Percentiles rank a stretch among this genome's conserved stretches.
Conservation (phyloP, 495 filamentous ascomycete species). For the Aspergillus avenaceus region DNA sequence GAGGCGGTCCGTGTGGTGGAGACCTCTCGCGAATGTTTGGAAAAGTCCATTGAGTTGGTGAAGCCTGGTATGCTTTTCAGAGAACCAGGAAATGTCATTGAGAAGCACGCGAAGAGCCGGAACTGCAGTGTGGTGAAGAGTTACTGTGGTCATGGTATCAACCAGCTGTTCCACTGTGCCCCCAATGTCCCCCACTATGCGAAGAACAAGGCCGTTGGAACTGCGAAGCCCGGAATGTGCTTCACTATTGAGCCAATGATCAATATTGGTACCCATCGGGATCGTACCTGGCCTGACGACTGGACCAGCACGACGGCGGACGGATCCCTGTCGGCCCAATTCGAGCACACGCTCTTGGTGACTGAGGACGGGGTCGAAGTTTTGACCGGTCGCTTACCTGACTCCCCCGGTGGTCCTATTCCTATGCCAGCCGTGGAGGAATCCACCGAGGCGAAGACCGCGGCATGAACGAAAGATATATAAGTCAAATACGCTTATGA, state of each 20-base stretch:
- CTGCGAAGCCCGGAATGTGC: conserved; percentile 84
- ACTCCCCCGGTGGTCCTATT: conserved; percentile 82
- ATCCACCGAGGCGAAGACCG: not conserved
- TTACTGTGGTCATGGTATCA: conserved; percentile 90
- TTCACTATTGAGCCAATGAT: conserved; percentile 96
- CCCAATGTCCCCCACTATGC: conserved; percentile 86
- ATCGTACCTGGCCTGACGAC: conserved; percentile 86
- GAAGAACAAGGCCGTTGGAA: conserved; percentile 86
- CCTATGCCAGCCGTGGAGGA: conserved; percentile 50
- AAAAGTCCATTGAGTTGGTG: conserved; percentile 78
- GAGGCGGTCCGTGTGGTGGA: conserved; percentile 85
- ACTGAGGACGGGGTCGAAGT: conserved; percentile 93
- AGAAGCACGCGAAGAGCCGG: conserved; percentile 75
- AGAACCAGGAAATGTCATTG: conserved; percentile 78
- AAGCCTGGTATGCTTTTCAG: conserved; percentile 85
- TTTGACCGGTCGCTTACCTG: conserved; percentile 73
- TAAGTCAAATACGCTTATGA: too few relatives aligned
- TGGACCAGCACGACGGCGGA: conserved; percentile 86
- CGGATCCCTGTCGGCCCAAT: conserved; percentile 79
- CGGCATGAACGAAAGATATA: conserved; percentile 1
- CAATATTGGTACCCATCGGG: conserved; percentile 71
- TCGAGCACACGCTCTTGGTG: conserved; percentile 92
- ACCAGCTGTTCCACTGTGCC: conserved; percentile 76
- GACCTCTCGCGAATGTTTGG: conserved; percentile 72
- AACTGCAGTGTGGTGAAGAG: conserved; percentile 80